These are phyloP conservation scores for Stagonosporopsis rhizophila DNA, from an alignment of 2,329 filamentous ascomycete species.

Conservation along the genomic window DNA sequence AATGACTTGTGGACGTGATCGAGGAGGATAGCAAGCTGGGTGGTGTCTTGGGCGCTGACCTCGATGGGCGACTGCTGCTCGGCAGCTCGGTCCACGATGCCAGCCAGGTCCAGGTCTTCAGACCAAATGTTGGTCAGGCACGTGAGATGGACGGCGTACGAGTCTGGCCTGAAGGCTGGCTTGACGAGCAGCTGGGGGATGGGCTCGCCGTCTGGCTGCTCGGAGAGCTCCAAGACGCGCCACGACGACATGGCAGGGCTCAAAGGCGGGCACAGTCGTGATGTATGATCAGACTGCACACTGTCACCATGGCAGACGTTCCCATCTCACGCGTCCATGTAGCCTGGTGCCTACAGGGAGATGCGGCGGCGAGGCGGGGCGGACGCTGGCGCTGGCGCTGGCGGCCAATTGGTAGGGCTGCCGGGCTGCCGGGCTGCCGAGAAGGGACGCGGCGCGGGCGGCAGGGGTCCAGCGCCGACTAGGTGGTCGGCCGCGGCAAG, in stretches of 20 bases:
- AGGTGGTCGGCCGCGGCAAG: background rate
- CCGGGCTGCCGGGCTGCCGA: too few relatives aligned
- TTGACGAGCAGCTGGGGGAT: slow-evolving; percentile 71
- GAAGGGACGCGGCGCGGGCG: slow-evolving; percentile 3
- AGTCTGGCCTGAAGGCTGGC: slow-evolving; percentile 59
- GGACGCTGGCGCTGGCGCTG: too few relatives aligned
- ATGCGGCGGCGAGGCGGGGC: background rate
- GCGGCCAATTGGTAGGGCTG: slow-evolving; percentile 23
- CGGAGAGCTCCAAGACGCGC: slow-evolving; percentile 40
- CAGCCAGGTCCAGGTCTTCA: slow-evolving; percentile 67
- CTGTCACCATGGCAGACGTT: background rate
- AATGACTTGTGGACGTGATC: slow-evolving; percentile 65
- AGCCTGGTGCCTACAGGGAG: background rate
- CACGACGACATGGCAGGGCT: slow-evolving; percentile 41
- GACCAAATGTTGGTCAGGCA: slow-evolving; percentile 78
- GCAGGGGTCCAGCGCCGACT: background rate
- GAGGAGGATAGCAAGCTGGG: slow-evolving; percentile 72
- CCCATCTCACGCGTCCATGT: background rate
- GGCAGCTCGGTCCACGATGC: slow-evolving; percentile 68
- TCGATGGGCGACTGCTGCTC: slow-evolving; percentile 74
- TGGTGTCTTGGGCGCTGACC: slow-evolving; percentile 67
- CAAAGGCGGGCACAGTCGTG: background rate
- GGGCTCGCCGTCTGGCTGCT: slow-evolving; percentile 27
- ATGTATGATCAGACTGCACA: background rate
- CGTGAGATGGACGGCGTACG: slow-evolving; percentile 72